Conservation (phyloP, 2,329 filamentous ascomycete genomes). For the Hypoxylon sp. region DNA sequence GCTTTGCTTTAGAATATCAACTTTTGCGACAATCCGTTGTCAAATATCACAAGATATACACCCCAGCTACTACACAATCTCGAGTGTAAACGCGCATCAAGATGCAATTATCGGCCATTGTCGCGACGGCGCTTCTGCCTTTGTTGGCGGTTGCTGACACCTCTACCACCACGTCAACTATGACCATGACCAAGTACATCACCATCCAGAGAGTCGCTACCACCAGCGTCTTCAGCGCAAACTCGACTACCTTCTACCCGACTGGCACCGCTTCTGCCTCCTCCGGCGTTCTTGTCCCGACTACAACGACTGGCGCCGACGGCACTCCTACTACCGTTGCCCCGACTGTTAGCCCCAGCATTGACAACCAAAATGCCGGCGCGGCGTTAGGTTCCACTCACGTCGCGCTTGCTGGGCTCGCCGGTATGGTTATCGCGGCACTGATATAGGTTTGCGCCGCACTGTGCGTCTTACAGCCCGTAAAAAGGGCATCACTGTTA, state of each 20-base stretch:
- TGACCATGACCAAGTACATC: slow-evolving; percentile 65
- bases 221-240: slow-evolving; percentile 49
- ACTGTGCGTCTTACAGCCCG: slow-evolving; percentile 30
- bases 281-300: slow-evolving; percentile 44
- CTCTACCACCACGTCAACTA: slow-evolving; percentile 62
- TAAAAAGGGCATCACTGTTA: slow-evolving; percentile 16
- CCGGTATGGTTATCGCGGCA: slow-evolving; percentile 64
- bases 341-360: slow-evolving; percentile 53
- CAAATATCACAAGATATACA: slow-evolving; percentile 26
- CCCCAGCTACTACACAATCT: slow-evolving; percentile 6
- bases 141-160: slow-evolving; percentile 64
- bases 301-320: slow-evolving; percentile 49
- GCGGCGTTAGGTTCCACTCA: slow-evolving; percentile 61
- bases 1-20: slow-evolving; percentile 18
- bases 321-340: slow-evolving; percentile 47
- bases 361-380: slow-evolving; percentile 56
- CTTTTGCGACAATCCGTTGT: slow-evolving; percentile 26
- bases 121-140: slow-evolving; percentile 65
- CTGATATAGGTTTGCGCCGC: slow-evolving; percentile 60
- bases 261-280: slow-evolving; percentile 43
- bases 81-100: slow-evolving; percentile 36
- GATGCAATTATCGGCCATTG: slow-evolving; percentile 61
- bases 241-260: slow-evolving; percentile 55
- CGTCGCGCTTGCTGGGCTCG: slow-evolving; percentile 63
- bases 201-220: slow-evolving; percentile 61